Percentiles rank a stretch among this genome's conserved stretches.
Evolutionary conservation across 2,329 filamentous ascomycete genomes (phyloP).

Genomic region (Intubia oerlemansii): DNA sequence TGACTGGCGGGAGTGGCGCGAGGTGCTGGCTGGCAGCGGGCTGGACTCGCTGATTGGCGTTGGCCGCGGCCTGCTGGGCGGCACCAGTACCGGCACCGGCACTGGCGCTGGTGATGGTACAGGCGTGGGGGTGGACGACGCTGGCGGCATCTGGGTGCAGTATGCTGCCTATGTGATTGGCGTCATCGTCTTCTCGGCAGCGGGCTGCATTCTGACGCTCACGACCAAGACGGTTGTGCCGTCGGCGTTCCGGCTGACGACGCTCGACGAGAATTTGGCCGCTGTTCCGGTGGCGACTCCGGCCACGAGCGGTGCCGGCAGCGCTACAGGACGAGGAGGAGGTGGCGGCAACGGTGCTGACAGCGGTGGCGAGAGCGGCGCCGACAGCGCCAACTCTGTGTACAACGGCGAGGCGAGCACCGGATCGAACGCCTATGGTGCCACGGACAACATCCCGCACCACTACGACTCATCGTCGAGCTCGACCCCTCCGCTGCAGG

Average conservation of each 20-base stretch:
- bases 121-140: no score
- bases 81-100: conserved; percentile 18
- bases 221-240: conserved; percentile 89
- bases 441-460: no score
- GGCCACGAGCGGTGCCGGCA: no score
- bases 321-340: no score
- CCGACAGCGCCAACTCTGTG: not conserved
- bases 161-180: conserved; percentile 55
- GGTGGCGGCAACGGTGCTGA: conserved; percentile 19
- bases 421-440: no score
- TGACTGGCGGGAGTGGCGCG: conserved; percentile 34
- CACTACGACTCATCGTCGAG: no score
- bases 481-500: not conserved
- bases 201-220: conserved; percentile 62
- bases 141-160: conserved; percentile 44
- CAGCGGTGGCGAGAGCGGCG: not conserved
- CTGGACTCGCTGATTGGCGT: no score
- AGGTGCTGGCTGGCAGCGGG: no score
- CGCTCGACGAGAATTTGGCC: conserved; percentile 79
- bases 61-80: not conserved
- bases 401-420: no score
- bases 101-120: no score
- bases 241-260: conserved; percentile 67
- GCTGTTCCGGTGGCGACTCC: conserved; percentile 28
- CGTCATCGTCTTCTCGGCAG: conserved; percentile 46